Base-by-base conservation (phyloP, 1,284 basidiomycete species). In the Anthracocystis setariae region DNA sequence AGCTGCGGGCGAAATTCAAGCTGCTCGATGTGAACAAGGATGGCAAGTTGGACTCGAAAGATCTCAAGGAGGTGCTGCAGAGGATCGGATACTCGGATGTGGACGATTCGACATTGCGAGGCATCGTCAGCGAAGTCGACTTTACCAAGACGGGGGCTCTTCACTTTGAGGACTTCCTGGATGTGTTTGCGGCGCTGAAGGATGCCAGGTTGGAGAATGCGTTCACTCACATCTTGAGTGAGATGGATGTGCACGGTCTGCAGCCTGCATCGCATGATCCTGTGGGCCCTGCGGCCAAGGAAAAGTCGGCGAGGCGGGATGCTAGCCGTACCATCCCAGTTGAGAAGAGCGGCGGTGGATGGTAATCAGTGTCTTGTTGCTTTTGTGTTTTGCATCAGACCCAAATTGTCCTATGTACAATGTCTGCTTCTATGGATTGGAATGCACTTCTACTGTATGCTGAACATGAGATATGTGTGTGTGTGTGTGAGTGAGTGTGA, bases 101-200 rank as follows among this genome's bases (percentile, higher is more conserved):
- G 13, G 69, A 75, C 32, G 76, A 76, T 35, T 49, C 46, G 45
- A 75, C 74, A 32, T 65, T 80, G 55, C 57, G 56, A 9, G 76
- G 74, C 38, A 77, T 78, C 18, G 60, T 80, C 21, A 70, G 40
- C 47, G 78, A 80, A 61, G 78, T 80, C 23, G 78, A 80, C 42
- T 72, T 74, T 24, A 60, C 68, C 49, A 76, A 78, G 65, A 66
- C 67, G 21, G 74, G 73, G 10, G 65, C 71, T 9, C 61, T 79
- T 25, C 76, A 78, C 53, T 79, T 79, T 64, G 77, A 79, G 43
- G 68, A 77, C 51, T 79, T 79, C 45, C 46, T 79, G 33, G 77
- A 79, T 46, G 74, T 79, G 23, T 73, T 76, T 43, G 74, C 76
- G 7, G 76, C 74, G 25, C 62, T 78, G 48, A 79, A 79, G 64